Conservation (phyloP, 306 rosid genomes). For the Nissolia schottii region DNA sequence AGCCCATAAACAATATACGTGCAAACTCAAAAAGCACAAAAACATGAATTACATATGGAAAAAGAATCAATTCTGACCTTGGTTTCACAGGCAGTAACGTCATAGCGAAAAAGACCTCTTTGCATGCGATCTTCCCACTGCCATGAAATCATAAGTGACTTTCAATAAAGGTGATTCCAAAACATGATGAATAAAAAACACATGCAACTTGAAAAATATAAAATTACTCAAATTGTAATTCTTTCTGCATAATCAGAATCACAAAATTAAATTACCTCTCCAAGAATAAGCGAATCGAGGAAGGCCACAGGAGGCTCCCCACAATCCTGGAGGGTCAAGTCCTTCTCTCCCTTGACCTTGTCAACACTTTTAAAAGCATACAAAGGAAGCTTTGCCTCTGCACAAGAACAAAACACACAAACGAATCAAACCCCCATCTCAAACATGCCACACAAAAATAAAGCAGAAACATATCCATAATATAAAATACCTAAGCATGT, state of each 20-base stretch:
- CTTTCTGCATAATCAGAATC: slow-evolving; percentile 5
- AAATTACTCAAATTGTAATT: neutral
- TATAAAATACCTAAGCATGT: neutral
- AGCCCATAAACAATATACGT: neutral
- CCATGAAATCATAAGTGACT: slow-evolving; percentile 9
- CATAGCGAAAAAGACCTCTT: slow-evolving; percentile 87
- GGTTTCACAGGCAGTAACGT: slow-evolving; percentile 91
- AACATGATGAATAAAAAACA: neutral
- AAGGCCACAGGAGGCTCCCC: slow-evolving; percentile 65
- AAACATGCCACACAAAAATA: neutral
- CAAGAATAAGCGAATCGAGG: slow-evolving; percentile 84
- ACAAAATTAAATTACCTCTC: slow-evolving; percentile 49
- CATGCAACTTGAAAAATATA: neutral
- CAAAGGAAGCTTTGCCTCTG: slow-evolving; percentile 87
- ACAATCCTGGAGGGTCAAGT: slow-evolving; percentile 21
- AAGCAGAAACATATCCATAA: neutral
- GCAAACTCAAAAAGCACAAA: neutral
- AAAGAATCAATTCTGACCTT: slow-evolving; percentile 46
- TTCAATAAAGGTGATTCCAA: neutral
- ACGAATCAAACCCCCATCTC: neutral
- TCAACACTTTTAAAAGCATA: slow-evolving; percentile 65
- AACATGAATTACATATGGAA: neutral
- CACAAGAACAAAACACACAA: neutral
- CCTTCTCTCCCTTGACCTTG: slow-evolving; percentile 31
- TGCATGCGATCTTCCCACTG: slow-evolving; percentile 98